Evolutionary conservation across 345 rosid genomes (phyloP), one percentile per base, ranked within the genome.

Genomic region (Melaleuca alternifolia): DNA sequence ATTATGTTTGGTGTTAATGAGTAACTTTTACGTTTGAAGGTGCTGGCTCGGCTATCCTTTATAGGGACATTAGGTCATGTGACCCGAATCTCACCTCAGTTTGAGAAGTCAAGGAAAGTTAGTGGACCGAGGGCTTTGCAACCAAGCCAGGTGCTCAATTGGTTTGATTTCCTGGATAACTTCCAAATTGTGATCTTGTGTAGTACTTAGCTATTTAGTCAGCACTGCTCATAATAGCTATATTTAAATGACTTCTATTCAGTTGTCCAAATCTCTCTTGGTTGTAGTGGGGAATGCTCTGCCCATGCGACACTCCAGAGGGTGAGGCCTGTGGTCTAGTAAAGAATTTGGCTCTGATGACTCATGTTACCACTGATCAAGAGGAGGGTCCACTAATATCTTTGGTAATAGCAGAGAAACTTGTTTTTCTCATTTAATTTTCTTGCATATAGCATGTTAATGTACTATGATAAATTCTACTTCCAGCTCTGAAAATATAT

Each of bases 41-140:
- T 94, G 54, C 90, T 97, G 33, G 91, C 87, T n/a, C 93, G 99
- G 91, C 90, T 97, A 89, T 95, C 99, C 62, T 97, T 91, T 87
- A 97, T 97, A 21, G 96, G 94, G 65, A 87, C 94, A 85, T 41
- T 96, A 94, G 99, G 99, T 87, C 91, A 91, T 83, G 92, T 96
- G 92, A 97, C 99, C 53, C 95, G 93, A 92, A 88, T 96, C 87
- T 82, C 87, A 50, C 98, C 99, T 65, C 99, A 96, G 83, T 97
- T 97, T 88, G 98, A 96, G 91, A 97, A 96, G 93, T 97, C 99
- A 44, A 95, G 98, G 90, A 97, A 97, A 97, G 99, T 96, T 82
- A 96, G 99, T 92, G 99, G 99, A 91, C 99, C 99, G 37, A 94
- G 99, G 90, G 98, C 99, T 30, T 93, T 97, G 93, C 99, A 97